These are phyloP conservation scores for Pichia terricola DNA, from an alignment of 1,139 yeast genomes.

Conservation along the genomic window DNA sequence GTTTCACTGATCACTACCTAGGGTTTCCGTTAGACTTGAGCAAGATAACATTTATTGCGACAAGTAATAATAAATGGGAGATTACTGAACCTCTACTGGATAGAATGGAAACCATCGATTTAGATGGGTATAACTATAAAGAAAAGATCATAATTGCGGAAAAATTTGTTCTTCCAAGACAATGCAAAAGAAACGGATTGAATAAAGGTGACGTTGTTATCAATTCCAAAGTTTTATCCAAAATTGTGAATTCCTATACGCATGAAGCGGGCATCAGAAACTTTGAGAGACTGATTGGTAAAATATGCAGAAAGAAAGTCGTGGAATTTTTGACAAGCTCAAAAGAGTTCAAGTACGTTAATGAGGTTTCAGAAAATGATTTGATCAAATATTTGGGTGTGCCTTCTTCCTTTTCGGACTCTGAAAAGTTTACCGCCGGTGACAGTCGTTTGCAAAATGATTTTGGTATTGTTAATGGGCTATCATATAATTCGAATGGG, in stretches of 20 bases:
- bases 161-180: slow-evolving; percentile 71
- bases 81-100: slow-evolving; percentile 77
- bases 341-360: slow-evolving; percentile 24
- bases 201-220: slow-evolving; percentile 29
- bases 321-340: slow-evolving; percentile 41
- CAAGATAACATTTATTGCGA: slow-evolving; percentile 76
- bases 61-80: slow-evolving; percentile 75
- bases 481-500: slow-evolving; percentile 83
- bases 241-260: slow-evolving; percentile 62
- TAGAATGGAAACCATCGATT: slow-evolving; percentile 75
- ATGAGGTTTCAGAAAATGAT: slow-evolving; percentile 34
- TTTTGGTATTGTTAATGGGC: slow-evolving; percentile 81
- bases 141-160: slow-evolving; percentile 73
- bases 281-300: slow-evolving; percentile 62
- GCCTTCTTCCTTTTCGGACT: slow-evolving; percentile 29
- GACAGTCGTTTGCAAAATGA: slow-evolving; percentile 30
- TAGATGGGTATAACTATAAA: slow-evolving; percentile 72
- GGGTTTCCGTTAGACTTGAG: slow-evolving; percentile 86
- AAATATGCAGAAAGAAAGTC: slow-evolving; percentile 73
- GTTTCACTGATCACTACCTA: slow-evolving; percentile 75
- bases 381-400: slow-evolving; percentile 38
- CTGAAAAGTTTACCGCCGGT: slow-evolving; percentile 24
- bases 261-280: slow-evolving; percentile 85
- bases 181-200: slow-evolving; percentile 61
- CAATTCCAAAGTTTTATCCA: slow-evolving; percentile 43